Conservation (phyloP, 208 protist genomes). For the Angomonas deanei region DNA sequence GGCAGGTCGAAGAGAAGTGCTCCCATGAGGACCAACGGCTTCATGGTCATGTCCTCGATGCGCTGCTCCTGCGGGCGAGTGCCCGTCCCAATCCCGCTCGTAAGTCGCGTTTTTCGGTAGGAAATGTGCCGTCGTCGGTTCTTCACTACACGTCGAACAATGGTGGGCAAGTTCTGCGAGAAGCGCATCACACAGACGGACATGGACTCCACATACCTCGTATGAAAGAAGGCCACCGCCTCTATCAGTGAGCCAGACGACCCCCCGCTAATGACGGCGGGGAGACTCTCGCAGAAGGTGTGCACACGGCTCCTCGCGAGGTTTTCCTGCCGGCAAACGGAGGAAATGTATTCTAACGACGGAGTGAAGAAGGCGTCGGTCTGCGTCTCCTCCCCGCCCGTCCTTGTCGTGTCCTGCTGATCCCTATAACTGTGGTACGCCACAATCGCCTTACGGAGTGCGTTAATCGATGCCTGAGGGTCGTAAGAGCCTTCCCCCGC, state of each 20-base stretch:
- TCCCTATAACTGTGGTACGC: conserved; percentile 36
- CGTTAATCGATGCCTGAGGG: conserved; percentile 42
- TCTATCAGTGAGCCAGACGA: conserved; percentile 68
- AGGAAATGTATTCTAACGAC: conserved; percentile 70
- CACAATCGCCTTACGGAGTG: conserved; percentile 49
- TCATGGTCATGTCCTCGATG: conserved; percentile 87
- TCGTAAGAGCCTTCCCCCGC: conserved; percentile 23
- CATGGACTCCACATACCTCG: conserved; percentile 59
- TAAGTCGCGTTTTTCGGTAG: conserved; percentile 23
- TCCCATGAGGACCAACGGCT: conserved; percentile 79
- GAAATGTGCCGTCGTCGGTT: conserved; percentile 42
- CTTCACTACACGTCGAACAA: conserved; percentile 75
- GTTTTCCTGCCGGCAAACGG: conserved; percentile 61
- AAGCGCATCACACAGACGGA: conserved; percentile 70
- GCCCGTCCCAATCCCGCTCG: conserved; percentile 64
- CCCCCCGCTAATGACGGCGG: conserved; percentile 60
- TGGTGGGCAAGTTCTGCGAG: conserved; percentile 72
- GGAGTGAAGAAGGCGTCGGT: conserved; percentile 31
- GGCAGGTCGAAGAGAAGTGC: conserved; percentile 63
- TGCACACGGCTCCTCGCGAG: conserved; percentile 55
- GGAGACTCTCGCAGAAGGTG: conserved; percentile 64
- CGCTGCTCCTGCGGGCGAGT: conserved; percentile 41
- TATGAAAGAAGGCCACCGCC: conserved; percentile 76
- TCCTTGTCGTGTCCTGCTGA: not conserved
- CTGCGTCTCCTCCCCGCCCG: not conserved